Base-by-base conservation (phyloP, 2,329 filamentous ascomycete species). In the Claviceps maximensis region DNA sequence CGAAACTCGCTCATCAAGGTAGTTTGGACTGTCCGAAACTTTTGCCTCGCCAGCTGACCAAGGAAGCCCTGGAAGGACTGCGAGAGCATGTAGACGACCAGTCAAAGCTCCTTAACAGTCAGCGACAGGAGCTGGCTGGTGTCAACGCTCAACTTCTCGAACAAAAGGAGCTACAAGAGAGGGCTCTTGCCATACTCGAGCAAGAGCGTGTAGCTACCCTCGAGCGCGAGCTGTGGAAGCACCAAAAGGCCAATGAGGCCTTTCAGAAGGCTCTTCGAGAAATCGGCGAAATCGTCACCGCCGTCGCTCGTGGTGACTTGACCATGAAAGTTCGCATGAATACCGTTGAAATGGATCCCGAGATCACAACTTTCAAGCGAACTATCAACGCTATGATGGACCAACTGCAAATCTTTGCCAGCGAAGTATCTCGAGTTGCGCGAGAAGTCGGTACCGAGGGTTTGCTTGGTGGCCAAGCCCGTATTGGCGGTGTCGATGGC, bases 351-450 rank as follows among this genome's bases (percentile, higher is more conserved):
- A 93, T 96, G 85, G 91, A 97, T 75, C 89, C 90, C 29, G 91
- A 97, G 76, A 97, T 97, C 64, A 93, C 89, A 29, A 90, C 89
- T 10, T 97, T 97, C 76, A 97, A 97, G 73, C 84, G 89, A 62
- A 96, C 91, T 57, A 97, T 97, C 73, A 97, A 97, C 68, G 94
- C 87, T 60, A 97, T 97, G 91, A 95, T 97, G 82, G 91, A 97
- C 66, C 91, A 96, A 69, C 78, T 97, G 55, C 90, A 96, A 67
- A 87, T 94, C 55, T 97, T 97, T 69, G 91, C 91, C 58, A 94
- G 88, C 69, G 90, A 97, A 72, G 91, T 97, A 63, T 96, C 91
- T 36, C 86, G 89, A 60, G 84, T 97, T 60, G 91, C 91, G 51
- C 87, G 89, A 67, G 91, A 97, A 70, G 91, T 97, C 74, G 91